A percentile compares a stretch with the other conserved stretches of the same genome.
Evolutionary conservation across 176 grass and related monocot genomes (phyloP).

Genomic region (Oryza glaberrima): DNA sequence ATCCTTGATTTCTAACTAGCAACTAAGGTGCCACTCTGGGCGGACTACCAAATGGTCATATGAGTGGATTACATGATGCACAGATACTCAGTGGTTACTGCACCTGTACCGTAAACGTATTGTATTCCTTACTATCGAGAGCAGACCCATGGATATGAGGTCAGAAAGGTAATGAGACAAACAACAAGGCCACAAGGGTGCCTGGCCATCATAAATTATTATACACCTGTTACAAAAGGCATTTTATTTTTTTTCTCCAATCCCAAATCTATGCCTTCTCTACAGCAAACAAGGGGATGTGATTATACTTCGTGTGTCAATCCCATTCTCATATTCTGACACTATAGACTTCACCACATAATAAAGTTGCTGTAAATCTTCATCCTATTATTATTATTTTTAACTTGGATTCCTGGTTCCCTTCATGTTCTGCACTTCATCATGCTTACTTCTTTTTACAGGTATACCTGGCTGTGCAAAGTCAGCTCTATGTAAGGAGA

Average conservation of each 20-base stretch:
- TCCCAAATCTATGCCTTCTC: not conserved
- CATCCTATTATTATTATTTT: not conserved
- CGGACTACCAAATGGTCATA: not conserved
- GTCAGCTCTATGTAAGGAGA: constrained; percentile 92
- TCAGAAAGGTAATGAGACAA: not conserved
- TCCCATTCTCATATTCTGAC: constrained; percentile 2
- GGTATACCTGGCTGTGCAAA: constrained; percentile 99
- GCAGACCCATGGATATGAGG: not conserved
- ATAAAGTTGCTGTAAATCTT: constrained; percentile 13
- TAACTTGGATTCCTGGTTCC: not conserved
- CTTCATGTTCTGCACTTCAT: constrained; percentile 2
- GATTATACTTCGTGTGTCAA: not conserved
- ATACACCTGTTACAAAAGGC: not conserved
- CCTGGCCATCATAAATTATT: not conserved
- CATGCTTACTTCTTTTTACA: constrained; percentile 47
- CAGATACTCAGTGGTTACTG: not conserved
- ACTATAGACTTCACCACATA: not conserved
- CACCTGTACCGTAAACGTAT: not conserved
- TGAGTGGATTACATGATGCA: not conserved
- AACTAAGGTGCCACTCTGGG: not conserved
- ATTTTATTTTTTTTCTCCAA: not conserved
- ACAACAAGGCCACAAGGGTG: not conserved
- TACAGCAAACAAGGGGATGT: not conserved
- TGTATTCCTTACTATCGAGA: not conserved
- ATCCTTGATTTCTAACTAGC: not conserved